Evolutionary conservation across 2,329 filamentous ascomycete genomes (phyloP).

Genomic region (Fusarium pseudocircinatum): DNA sequence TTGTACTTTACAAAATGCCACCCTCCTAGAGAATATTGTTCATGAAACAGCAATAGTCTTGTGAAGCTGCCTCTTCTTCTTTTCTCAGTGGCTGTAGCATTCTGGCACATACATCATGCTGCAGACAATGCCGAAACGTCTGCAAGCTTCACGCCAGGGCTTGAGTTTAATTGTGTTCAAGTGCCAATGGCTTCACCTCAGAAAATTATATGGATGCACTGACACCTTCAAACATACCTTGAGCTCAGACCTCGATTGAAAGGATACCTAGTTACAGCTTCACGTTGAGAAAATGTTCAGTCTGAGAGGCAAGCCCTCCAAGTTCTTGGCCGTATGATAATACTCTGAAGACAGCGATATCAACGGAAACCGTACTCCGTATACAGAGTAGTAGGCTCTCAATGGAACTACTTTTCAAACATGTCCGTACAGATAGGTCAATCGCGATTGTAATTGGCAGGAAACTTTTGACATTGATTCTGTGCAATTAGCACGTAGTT

Average conservation of each 20-base stretch:
- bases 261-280: accelerated
- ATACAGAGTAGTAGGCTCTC: not conserved
- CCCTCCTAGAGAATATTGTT: not conserved
- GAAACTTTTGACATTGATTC: not conserved
- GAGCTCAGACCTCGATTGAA: too few species aligned
- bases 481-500: too few species aligned
- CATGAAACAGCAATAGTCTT: accelerated
- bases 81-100: not conserved
- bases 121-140: not conserved
- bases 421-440: not conserved
- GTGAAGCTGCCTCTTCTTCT: not conserved
- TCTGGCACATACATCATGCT: not conserved
- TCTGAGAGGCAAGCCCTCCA: too few species aligned
- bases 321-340: not conserved
- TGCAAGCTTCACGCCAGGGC: not conserved
- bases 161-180: not conserved
- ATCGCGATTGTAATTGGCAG: not conserved
- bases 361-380: too few species aligned
- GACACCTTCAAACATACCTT: too few species aligned
- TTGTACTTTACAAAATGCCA: not conserved
- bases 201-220: not conserved
- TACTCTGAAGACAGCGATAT: too few species aligned
- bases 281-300: accelerated
- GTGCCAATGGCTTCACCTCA: too few species aligned
- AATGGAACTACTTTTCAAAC: not conserved